Conservation (phyloP, 768 basidiomycete species). For the Podaxis sp. region DNA sequence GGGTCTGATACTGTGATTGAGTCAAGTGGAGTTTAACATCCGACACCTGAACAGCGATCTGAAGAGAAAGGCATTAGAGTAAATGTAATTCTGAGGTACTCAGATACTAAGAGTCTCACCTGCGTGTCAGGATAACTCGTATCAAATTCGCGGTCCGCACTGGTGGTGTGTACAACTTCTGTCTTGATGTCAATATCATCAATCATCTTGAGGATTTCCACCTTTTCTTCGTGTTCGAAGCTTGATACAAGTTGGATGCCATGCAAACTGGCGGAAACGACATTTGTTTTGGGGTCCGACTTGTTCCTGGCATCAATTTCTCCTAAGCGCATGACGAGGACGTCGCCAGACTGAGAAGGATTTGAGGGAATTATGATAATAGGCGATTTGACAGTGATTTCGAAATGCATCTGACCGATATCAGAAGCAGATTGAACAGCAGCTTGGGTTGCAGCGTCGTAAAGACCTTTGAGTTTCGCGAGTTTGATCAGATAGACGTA, state of each 20-base stretch:
- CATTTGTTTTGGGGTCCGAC: slow-evolving; percentile 53
- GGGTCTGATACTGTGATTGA: slow-evolving; percentile 72
- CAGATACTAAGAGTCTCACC: slow-evolving; percentile 37
- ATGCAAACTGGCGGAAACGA: slow-evolving; percentile 67
- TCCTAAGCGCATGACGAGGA: slow-evolving; percentile 78
- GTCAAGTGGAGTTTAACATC: slow-evolving; percentile 84
- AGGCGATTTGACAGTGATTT: slow-evolving; percentile 86
- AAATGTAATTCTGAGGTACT: not conserved
- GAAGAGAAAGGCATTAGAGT: not conserved
- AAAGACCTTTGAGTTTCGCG: slow-evolving; percentile 87
- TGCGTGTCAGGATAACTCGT: slow-evolving; percentile 64
- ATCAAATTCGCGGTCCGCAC: slow-evolving; percentile 48
- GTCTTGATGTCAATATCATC: slow-evolving; percentile 81
- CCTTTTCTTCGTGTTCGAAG: slow-evolving; percentile 42
- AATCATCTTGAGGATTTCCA: slow-evolving; percentile 75
- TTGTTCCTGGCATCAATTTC: slow-evolving; percentile 82
- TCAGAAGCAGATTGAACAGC: slow-evolving; percentile 92
- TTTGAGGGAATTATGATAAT: slow-evolving; percentile 85
- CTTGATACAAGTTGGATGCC: slow-evolving; percentile 83
- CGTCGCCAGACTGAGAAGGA: slow-evolving; percentile 55
- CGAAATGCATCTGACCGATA: slow-evolving; percentile 91
- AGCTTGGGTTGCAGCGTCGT: slow-evolving; percentile 89
- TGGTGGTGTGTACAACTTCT: slow-evolving; percentile 59
- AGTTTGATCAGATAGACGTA: slow-evolving; percentile 81
- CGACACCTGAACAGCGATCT: slow-evolving; percentile 74